Base-by-base conservation (phyloP, 305 asterid species). In the Fraxinus sp. region DNA sequence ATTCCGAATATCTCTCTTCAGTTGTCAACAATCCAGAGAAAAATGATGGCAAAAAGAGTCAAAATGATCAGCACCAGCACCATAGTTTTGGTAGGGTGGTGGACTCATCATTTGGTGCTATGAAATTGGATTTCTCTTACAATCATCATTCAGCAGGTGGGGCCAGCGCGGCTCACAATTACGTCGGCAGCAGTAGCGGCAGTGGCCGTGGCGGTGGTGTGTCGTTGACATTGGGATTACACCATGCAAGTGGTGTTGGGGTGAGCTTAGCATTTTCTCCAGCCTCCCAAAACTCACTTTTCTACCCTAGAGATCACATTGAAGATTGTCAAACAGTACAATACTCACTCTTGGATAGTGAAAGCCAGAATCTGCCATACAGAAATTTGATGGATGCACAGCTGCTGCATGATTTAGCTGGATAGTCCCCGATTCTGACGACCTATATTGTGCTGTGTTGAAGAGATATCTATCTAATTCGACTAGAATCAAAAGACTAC, bases 321-420 rank as follows among this genome's bases (percentile, higher is more conserved):
- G 97, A 94, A 70, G 95, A 95, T 22, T 91, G 95, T 86, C 94
- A 92, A 43, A 87, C 92, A 73, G 93, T 85, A 59, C 94, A 82
- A 80, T 93, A 90, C 85, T 89, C 99, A 14, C 86, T 94, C 0
- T 30, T 96, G 93, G 98, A 94, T 0, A 84, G 90, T 30, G 98
- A 93, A 83, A 86, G 75, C 36, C 99, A 96, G 90, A 92, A 80
- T 36, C 78, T 93, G 91, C 99, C 95, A 1, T 93, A 93, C 57
- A 86, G 99, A 89, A 93, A 93, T 79, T 79, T 96, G 93, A 92
- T 94, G 97, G 98, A 97, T 5, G 97, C 99, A 43, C 99, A 94
- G 87, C 62, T 94, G 89, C 97, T 96, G 28, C 97, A 89, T 83
- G 98, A 95, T 86, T 87, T 95, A 86, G 97, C 98, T 72, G 97